Evolutionary conservation across 2,329 filamentous ascomycete species (phyloP), one percentile per base, ranked within the genome.

Genomic region (Colletotrichum sp.): DNA sequence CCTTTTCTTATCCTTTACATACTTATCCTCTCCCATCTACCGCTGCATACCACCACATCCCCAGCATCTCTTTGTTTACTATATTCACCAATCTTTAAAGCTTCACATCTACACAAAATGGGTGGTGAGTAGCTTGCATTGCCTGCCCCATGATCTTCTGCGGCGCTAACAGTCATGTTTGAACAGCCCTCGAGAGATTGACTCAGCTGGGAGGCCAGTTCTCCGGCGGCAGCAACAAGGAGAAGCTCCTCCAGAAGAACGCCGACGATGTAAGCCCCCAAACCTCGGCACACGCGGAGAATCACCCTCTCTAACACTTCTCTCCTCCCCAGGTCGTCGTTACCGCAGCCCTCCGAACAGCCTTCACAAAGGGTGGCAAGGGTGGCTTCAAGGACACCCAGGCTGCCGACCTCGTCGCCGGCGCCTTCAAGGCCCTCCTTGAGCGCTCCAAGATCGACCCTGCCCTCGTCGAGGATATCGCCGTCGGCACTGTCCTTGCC

Each of bases 381-480:
- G 97, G 97, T 80, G 94, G 93, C 66, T 97, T 99, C 90, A 99
- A 99, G 89, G 97, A 99, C 87, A 99, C 97, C 10, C 90, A 92
- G 71, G 95, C 95, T 8, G 92, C 95, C 55, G 96, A 99, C 85
- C 90, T 99, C 78, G 93, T 99, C 81, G 92, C 93, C 67, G 95
- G 95, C 80, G 93, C 95, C 63, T 93, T 99, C 86, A 94, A 93
- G 86, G 93, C 93, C 76, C 88, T 99, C 79, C 90, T 99, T 83
- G 89, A 94, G 73, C 95, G 95, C 81, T 98, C 96, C 79, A 93
- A 93, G 79, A 98, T 99, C 86, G 95, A 98, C 87, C 96, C 97
- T 26, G 88, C 88, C 49, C 90, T 97, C 44, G 95, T 99, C 65
- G 95, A 99, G 86, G 97, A 99, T 84, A 94, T 99, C 79, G 94